Evolutionary conservation across 352 stramenopile genomes (phyloP), one percentile per base, ranked within the genome.

Genomic region (Pythium dissotocum): DNA sequence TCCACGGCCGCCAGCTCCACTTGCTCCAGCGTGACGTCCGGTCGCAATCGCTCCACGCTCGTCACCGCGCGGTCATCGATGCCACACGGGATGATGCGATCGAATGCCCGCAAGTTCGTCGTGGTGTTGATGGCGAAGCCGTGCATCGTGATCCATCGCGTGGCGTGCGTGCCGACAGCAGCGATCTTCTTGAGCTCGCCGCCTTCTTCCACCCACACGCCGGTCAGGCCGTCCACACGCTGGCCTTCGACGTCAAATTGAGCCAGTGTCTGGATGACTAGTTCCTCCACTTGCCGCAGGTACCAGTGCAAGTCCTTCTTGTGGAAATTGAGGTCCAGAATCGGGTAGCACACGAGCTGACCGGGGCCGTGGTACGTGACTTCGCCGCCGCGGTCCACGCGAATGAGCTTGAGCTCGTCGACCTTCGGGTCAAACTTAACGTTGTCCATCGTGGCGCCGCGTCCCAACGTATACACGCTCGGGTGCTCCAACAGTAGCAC

Each of bases 311-410:
- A 74, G 82, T 99, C 97, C 69, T 97, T 89, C 78, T 96, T 95
- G 78, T 98, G 93, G 40, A 91, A 78, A 56, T 88, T 89, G 35
- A 99, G 85, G 75, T 99, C 92, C 44, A 99, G 76, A 30, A 99
- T 93, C 33, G 98, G 98, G 82, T 99, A 99, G 33, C 97, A 89
- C 0, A 99, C 97, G 10, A 99, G 76, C 70, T 99, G 98, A 24
- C 96, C 97, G 1, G 97, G 98, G 5, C 97, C 97, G 72, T 99
- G 98, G 79, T 97, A 99, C 12, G 98, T 99, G 21, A 99, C 97
- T 81, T 99, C 96, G 26, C 98, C 98, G 28, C 98, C 98, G n/a
- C 98, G 93, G 75, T 99, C 97, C n/a, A 98, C 95, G 32, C 96
- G 82, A 70, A 98, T 95, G n/a, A 99, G 83, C 73, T 96, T 90